Evolutionary conservation across 176 grass and related monocot species (phyloP), one percentile per base, ranked within the genome.

Genomic region (Cenchrus americanus): DNA sequence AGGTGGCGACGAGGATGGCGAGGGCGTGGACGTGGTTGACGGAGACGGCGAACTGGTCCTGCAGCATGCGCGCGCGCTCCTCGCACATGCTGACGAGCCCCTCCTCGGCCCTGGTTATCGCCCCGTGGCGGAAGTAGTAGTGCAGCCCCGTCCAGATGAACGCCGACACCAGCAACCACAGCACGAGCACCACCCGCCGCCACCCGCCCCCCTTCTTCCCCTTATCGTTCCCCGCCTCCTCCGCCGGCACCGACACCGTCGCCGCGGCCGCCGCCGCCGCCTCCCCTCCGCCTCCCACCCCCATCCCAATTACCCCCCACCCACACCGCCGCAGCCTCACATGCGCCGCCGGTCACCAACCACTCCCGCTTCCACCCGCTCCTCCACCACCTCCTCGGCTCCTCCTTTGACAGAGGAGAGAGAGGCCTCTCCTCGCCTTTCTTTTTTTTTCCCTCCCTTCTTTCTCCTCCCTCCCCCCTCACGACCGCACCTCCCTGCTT

Each of bases 21-120:
- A 99, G 91, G 34, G 96, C 96, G 77, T 94, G 93, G 52, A 99
- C 93, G 85, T 99, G 96, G 87, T 99, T 99, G 78, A 99, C 89
- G 57, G 89, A 93, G 74, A 99, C 96, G 44, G 93, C 89, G 63
- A 99, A 96, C 80, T 95, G 96, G 82, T 99, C 96, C 91, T 96
- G 93, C 71, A 99, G 91, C 96, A 99, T 99, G 21, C 96, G 77
- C 7, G 96, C 89, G 3, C 96, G 91, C 89, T 96, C 96, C 64
- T 99, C 96, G 69, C 96, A 99, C 91, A 99, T 99, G 93, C 87
- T 89, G 65, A 93, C 83, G 52, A 99, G 62, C 37, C 80, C 89
- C 73, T 99, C 96, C 83, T 94, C 89, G 5, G 85, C 93, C 68
- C 82, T 92, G 44, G 59, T 51, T 23, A 87, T 87, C 85, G 83